Base-by-base conservation (phyloP, 805 yeast species). In the Kuraishia hungarica region DNA sequence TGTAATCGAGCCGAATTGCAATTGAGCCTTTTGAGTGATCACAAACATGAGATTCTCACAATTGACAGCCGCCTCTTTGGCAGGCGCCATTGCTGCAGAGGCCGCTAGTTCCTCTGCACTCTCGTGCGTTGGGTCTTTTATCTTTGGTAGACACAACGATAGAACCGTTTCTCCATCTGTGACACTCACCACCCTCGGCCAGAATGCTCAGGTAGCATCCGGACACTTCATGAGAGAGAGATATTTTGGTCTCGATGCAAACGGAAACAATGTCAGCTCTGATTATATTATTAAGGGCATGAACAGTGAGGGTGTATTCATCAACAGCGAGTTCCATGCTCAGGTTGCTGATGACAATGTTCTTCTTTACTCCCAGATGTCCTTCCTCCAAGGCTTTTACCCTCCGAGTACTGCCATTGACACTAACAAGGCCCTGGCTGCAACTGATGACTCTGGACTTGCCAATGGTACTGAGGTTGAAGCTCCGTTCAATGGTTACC, bases 111-210 rank as follows among this genome's bases (percentile, higher is more conserved):
- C 43, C 4, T 35, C 43, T 6, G 8, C 43, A 13, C 43, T 35
- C 11, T 35, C 43, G 6, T 62, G 68, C 57, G 68, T 74, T 15
- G 82, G 81, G 17, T 65, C 79, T 2, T 73, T 72, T 55, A 72
- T 77, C 59, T 75, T 75, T 58, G 77, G 77, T 46, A 70, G 82
- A 58, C 81, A 77, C 62, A 79, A 78, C 54, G 82, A 78, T 61
- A 70, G 82, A 58, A 69, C 74, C 51, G 66, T 73, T 39, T 77
- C 78, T 57, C 81, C 81, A 17, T 73, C 79, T 6, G 62, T 61
- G 47, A 64, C 69, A 52, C 63, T 77, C 53, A 74, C 80, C 26
- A 74, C 79, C n/a, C 55, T 68, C 19, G 82, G 82, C 56, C 74
- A 77, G 10, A 55, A 53, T 21, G 63, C 68, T 53, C 76, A 71